phyloP scores from a whole-genome alignment of 305 asterid species.

The Ajuga reptans region DNA sequence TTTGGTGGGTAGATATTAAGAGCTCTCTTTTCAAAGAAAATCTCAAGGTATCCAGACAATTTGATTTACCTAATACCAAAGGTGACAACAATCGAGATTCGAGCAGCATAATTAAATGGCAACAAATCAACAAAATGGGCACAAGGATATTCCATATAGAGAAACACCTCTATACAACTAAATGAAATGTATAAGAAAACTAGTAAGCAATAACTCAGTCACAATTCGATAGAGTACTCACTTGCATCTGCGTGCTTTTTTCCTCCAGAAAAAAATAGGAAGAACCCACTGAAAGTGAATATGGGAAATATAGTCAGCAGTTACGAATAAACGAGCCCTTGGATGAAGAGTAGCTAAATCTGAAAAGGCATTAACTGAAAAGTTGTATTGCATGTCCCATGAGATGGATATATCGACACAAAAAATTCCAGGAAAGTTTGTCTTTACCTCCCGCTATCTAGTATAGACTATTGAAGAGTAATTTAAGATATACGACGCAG shows the following conservation, averaged over 20 bases:
- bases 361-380: background rate
- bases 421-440: background rate
- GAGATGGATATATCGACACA: background rate
- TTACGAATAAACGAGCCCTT: slow-evolving; percentile 15
- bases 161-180: background rate
- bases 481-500: background rate
- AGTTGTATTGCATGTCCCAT: background rate
- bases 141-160: background rate
- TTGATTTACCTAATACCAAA: background rate
- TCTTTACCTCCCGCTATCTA: background rate
- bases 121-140: background rate
- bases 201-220: background rate
- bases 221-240: slow-evolving; percentile 28
- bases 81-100: background rate
- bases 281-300: slow-evolving; percentile 50
- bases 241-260: slow-evolving; percentile 55
- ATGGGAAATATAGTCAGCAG: slow-evolving; percentile 26
- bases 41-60: slow-evolving; percentile 1
- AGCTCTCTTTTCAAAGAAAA: background rate
- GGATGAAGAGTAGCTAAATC: background rate
- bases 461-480: background rate
- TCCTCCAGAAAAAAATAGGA: slow-evolving; percentile 57
- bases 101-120: background rate
- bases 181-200: background rate
- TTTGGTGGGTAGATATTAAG: background rate